Conservation (phyloP, 306 rosid species). For the Lotus japonicus region DNA sequence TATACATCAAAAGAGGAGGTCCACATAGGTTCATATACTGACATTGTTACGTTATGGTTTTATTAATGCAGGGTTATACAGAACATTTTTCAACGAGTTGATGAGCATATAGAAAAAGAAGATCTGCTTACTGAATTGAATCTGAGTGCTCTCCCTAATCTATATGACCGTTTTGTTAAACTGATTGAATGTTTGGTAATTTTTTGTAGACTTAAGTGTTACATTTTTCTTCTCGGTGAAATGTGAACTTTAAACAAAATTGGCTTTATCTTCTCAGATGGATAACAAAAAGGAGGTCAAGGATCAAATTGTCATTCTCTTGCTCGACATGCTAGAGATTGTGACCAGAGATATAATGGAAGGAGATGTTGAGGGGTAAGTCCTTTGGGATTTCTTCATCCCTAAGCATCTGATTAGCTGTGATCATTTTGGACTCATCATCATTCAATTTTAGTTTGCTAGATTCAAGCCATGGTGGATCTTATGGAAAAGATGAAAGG, state of each 20-base stretch:
- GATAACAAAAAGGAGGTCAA: slow-evolving; percentile 56
- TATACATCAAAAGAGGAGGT: slow-evolving; percentile 4
- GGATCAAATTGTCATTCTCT: slow-evolving; percentile 78
- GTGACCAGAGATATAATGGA: slow-evolving; percentile 89
- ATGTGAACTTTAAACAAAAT: slow-evolving; percentile 9
- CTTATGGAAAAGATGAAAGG: slow-evolving; percentile 52
- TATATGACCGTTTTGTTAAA: slow-evolving; percentile 50
- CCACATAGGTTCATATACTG: background rate
- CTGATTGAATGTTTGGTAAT: slow-evolving; percentile 72
- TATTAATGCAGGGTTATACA: slow-evolving; percentile 56
- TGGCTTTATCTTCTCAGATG: slow-evolving; percentile 37
- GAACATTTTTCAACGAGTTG: slow-evolving; percentile 60
- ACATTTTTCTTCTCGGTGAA: slow-evolving; percentile 12
- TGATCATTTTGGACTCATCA: slow-evolving; percentile 9
- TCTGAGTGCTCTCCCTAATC: slow-evolving; percentile 72
- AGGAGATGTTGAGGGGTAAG: slow-evolving; percentile 64
- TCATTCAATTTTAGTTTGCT: slow-evolving; percentile 46
- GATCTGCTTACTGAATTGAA: slow-evolving; percentile 40
- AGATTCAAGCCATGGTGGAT: slow-evolving; percentile 77
- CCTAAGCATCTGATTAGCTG: background rate
- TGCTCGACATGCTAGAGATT: slow-evolving; percentile 94
- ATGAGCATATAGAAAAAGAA: slow-evolving; percentile 27
- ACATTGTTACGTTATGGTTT: slow-evolving; percentile 23
- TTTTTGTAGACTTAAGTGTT: slow-evolving; percentile 11
- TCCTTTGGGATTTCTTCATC: slow-evolving; percentile 15